Conservation (phyloP, 805 yeast genomes). For the Wickerhamiella alocasiicola region DNA sequence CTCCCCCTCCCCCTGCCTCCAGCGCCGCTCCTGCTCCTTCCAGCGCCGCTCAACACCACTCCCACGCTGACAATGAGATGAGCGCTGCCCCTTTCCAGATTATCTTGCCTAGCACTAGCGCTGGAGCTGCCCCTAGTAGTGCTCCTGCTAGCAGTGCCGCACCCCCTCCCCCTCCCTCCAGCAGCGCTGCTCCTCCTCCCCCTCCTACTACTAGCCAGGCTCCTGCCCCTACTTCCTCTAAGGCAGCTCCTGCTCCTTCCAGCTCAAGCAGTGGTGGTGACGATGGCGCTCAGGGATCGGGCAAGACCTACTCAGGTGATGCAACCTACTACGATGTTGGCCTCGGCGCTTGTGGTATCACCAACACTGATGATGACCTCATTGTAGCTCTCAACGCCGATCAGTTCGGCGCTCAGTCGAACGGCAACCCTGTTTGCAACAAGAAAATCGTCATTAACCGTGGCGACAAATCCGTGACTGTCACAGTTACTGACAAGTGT, state of each 20-base stretch:
- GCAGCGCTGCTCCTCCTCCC: constrained; percentile 10
- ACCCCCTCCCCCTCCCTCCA: constrained; percentile 7
- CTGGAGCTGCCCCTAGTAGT: neutral
- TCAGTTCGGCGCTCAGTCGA: constrained; percentile 34
- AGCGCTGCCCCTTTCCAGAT: constrained; percentile 8
- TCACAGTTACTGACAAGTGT: constrained; percentile 47
- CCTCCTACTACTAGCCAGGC: constrained; percentile 3
- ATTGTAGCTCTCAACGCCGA: constrained; percentile 41
- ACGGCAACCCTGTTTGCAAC: constrained; percentile 41
- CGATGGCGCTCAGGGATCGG: constrained; percentile 17
- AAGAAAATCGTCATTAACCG: constrained; percentile 34
- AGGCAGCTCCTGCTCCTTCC: constrained; percentile 13
- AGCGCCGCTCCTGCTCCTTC: constrained; percentile 10
- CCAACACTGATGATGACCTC: constrained; percentile 35
- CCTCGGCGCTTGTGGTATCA: constrained; percentile 45
- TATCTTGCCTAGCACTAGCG: constrained; percentile 6
- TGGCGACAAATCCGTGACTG: constrained; percentile 37
- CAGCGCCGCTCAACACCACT: neutral
- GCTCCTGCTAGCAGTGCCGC: neutral
- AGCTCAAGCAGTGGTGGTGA: constrained; percentile 14
- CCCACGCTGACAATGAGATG: constrained; percentile 7
- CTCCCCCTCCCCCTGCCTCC: constrained; percentile 7
- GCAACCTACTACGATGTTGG: constrained; percentile 30
- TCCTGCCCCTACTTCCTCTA: constrained; percentile 6
- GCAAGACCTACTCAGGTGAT: constrained; percentile 24